Conservation (phyloP, 108 stramenopile species). For the Schizochytrium sp. region DNA sequence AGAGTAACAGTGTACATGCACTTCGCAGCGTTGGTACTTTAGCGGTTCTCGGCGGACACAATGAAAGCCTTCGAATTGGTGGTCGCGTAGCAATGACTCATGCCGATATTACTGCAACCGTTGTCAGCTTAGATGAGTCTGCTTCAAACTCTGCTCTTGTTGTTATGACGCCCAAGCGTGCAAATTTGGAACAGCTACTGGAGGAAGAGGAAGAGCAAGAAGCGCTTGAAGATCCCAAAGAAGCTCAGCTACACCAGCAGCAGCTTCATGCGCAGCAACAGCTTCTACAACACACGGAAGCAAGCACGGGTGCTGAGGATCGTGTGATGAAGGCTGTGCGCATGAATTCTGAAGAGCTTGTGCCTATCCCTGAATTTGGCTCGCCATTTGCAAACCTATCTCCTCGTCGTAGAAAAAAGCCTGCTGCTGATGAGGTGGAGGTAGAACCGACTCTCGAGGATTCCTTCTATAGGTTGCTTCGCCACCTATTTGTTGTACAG, state of each 20-base stretch:
- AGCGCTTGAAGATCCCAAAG: not conserved
- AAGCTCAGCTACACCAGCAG: slow-evolving; percentile 24
- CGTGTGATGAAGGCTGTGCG: slow-evolving; percentile 48
- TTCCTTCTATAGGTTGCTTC: slow-evolving; percentile 4
- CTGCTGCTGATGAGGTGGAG: not conserved
- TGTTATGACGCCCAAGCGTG: slow-evolving; percentile 45
- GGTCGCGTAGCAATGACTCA: slow-evolving; percentile 58
- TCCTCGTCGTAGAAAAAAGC: not conserved
- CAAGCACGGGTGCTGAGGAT: not conserved
- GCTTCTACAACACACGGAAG: not conserved
- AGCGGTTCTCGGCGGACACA: slow-evolving; percentile 50
- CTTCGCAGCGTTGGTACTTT: slow-evolving; percentile 41
- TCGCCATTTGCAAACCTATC: slow-evolving; percentile 56
- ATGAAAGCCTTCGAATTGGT: slow-evolving; percentile 51
- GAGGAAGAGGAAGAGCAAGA: slow-evolving; percentile 14
- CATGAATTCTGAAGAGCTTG: slow-evolving; percentile 50
- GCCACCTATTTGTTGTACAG: slow-evolving; percentile 5
- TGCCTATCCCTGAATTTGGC: slow-evolving; percentile 54
- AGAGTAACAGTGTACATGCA: slow-evolving; percentile 31
- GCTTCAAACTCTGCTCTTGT: slow-evolving; percentile 41
- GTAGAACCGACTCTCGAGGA: not conserved
- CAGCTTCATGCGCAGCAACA: slow-evolving; percentile 13
- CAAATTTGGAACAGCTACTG: not conserved
- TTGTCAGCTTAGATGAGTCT: slow-evolving; percentile 28
- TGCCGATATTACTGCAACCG: slow-evolving; percentile 57